A percentile compares a stretch with the other conserved stretches of the same genome.
Conservation (phyloP, 2,329 filamentous ascomycete species). For the Lachnellula occidentalis region DNA sequence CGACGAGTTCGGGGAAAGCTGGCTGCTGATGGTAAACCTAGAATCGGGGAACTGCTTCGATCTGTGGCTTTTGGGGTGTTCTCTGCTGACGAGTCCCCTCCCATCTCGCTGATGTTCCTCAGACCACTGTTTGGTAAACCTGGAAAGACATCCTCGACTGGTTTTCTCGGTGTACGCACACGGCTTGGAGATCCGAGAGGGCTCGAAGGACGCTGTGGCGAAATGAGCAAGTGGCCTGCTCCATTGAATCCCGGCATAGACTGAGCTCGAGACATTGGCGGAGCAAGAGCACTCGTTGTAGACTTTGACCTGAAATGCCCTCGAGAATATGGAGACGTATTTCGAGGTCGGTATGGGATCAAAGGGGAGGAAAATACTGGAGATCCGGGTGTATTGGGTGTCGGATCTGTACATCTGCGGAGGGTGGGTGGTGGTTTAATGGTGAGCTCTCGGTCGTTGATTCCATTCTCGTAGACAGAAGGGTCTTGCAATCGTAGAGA, state of each 20-base stretch:
- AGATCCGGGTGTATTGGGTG: conserved; percentile 47
- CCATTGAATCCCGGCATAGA: conserved; percentile 59
- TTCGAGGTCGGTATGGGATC: conserved; percentile 56
- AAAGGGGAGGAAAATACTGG: conserved; percentile 35
- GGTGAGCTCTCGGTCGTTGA: conserved; percentile 10
- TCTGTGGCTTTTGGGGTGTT: conserved; percentile 38
- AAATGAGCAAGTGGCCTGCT: conserved; percentile 51
- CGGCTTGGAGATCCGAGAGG: conserved; percentile 50
- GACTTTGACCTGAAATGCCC: conserved; percentile 54
- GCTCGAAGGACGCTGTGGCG: conserved; percentile 47
- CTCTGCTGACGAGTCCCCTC: conserved; percentile 38
- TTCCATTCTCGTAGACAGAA: conserved; percentile 14
- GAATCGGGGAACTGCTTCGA: conserved; percentile 46
- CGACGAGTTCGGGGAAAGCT: conserved; percentile 34
- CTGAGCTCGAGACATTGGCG: conserved; percentile 57
- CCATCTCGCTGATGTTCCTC: conserved; percentile 24
- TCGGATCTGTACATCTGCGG: conserved; percentile 55
- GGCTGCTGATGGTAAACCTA: conserved; percentile 29
- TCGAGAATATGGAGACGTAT: conserved; percentile 54
- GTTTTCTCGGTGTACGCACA: conserved; percentile 48
- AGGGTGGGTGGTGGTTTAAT: conserved; percentile 46
- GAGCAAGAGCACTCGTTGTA: conserved; percentile 47
- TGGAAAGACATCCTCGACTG: conserved; percentile 56
- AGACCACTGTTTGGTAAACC: conserved; percentile 39
- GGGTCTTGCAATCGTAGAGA: conserved; percentile 41